Conservation (phyloP, 495 filamentous ascomycete species). For the Xylaria intraflava region DNA sequence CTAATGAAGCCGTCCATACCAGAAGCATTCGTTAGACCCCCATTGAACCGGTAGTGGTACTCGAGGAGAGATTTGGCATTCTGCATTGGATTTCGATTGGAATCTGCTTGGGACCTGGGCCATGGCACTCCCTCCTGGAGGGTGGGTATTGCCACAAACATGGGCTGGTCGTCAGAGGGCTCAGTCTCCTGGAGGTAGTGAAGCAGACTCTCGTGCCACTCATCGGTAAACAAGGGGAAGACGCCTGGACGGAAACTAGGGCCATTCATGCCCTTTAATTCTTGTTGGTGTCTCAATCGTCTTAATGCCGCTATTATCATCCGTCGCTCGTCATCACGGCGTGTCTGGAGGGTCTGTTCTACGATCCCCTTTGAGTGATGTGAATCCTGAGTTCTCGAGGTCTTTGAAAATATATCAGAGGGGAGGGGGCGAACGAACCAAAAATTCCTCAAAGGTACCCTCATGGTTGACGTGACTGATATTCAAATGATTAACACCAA, state of each 20-base stretch:
- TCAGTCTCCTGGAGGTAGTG: neutral
- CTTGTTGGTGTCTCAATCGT: neutral
- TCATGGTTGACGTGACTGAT: neutral
- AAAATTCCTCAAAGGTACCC: neutral
- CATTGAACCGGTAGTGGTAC: neutral
- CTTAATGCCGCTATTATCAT: neutral
- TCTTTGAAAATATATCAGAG: neutral
- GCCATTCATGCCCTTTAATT: neutral
- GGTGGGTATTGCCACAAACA: neutral
- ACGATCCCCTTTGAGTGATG: neutral
- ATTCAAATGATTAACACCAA: neutral
- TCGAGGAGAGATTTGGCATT: neutral
- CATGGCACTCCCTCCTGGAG: neutral
- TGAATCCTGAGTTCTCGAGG: neutral
- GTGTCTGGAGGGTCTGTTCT: neutral
- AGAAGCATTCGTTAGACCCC: neutral
- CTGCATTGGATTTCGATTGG: neutral
- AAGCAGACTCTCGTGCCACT: neutral
- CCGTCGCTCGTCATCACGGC: neutral
- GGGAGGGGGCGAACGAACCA: neutral
- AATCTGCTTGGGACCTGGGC: neutral
- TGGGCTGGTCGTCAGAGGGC: neutral
- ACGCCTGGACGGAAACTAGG: neutral
- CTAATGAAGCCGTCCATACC: neutral
- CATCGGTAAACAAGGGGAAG: neutral